These are phyloP conservation scores for Phytopythium kandeliae DNA, from an alignment of 352 stramenopile genomes.

Conservation along the genomic window DNA sequence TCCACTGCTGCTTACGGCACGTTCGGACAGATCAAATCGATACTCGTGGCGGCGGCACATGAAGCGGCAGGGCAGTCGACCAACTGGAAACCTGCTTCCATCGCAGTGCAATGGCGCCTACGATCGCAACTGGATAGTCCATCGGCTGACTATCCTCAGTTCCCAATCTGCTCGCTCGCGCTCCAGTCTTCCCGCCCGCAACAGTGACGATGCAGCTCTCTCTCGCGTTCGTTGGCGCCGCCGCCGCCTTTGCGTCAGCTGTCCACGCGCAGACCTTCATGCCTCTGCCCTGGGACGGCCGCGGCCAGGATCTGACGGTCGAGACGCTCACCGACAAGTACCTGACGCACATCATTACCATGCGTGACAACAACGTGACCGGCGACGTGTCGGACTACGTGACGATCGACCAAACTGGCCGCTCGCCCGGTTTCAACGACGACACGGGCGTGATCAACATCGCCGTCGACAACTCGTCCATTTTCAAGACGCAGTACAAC, in stretches of 20 bases:
- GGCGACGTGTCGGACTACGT: conserved; percentile 40
- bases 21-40: no score
- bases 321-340: conserved; percentile 47
- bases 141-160: conserved; percentile 3
- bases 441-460: conserved; percentile 60
- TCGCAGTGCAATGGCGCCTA: no score
- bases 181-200: conserved; percentile 2
- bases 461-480: conserved; percentile 45
- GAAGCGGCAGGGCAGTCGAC: no score
- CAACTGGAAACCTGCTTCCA: no score
- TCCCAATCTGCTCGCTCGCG: conserved; percentile 11
- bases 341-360: conserved; percentile 60
- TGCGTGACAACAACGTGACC: conserved; percentile 38
- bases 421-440: conserved; percentile 46
- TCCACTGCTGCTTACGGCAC: no score
- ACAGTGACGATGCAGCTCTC: conserved; percentile 20
- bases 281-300: conserved; percentile 51
- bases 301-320: conserved; percentile 44
- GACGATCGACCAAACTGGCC: conserved; percentile 30
- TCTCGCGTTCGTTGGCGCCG: conserved; percentile 19
- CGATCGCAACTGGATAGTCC: neutral
- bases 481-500: conserved; percentile 49
- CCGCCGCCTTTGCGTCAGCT: conserved; percentile 13
- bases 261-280: conserved; percentile 16
- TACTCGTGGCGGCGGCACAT: no score